These are phyloP conservation scores for Pseudogymnoascus sp. DNA, from an alignment of 2,329 filamentous ascomycete species.

Conservation along the genomic window DNA sequence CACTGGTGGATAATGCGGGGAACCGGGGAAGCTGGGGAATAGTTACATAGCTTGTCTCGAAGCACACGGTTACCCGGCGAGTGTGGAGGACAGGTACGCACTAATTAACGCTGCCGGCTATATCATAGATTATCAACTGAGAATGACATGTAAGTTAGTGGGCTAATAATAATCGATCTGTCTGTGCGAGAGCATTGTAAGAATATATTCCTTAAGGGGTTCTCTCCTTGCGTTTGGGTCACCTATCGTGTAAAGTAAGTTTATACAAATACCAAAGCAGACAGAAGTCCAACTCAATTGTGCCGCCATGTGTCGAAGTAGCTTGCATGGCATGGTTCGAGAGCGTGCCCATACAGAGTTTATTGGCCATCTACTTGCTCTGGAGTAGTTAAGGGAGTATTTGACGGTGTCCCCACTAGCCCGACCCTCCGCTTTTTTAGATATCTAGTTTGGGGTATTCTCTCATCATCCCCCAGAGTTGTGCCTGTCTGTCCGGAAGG, in stretches of 20 bases:
- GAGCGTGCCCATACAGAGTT: not conserved
- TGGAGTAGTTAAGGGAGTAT: not conserved
- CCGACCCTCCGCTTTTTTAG: too few relatives aligned
- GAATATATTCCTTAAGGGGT: too few relatives aligned
- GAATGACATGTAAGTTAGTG: too few relatives aligned
- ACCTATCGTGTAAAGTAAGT: too few relatives aligned
- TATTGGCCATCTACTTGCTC: not conserved
- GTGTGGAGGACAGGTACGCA: not conserved
- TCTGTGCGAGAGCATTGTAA: too few relatives aligned
- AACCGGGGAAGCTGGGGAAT: not conserved
- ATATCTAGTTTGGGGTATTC: not conserved
- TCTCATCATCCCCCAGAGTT: not conserved
- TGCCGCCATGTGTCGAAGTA: not conserved
- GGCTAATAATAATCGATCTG: too few relatives aligned
- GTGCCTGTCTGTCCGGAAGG: not conserved
- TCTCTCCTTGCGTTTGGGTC: too few relatives aligned
- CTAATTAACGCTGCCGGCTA: not conserved
- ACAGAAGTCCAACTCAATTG: not conserved
- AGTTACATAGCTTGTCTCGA: not conserved
- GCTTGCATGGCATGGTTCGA: not conserved
- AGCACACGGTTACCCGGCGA: not conserved
- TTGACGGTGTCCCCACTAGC: too few relatives aligned
- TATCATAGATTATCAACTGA: not conserved
- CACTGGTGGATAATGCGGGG: not conserved
- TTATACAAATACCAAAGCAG: too few relatives aligned